Base-by-base conservation (phyloP, 768 basidiomycete species). In the Suillus subluteus region DNA sequence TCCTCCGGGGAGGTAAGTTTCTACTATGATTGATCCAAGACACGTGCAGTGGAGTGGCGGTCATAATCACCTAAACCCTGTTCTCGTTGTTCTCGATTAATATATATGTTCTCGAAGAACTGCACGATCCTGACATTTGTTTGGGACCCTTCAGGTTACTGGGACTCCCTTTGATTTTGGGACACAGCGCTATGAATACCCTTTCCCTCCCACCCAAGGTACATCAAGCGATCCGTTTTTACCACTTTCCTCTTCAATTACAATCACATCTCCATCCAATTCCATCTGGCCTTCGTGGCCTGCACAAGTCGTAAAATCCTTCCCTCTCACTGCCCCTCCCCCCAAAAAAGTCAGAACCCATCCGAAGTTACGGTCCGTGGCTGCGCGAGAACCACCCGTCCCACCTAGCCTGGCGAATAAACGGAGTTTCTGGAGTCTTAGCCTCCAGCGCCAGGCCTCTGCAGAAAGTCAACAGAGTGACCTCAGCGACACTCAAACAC, bases 161-260 rank as follows among this genome's bases (percentile, higher is more conserved):
- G 70, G 76, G 58, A 77, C 76, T 0, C 76, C 76, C 11, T 77
- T 77, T 63, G 76, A 78, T 72, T 71, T 76, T 52, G 77, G 76
- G 48, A 68, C 76, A 26, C 76, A 67, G 23, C 76, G 74, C 35
- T 77, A 76, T 69, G 76, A 77, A 62, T 77, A 77, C 55, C 76
- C 76, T 0, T 77, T 77, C 58, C 76, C 76, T 64, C 62, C 70
- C 15, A 65, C 74, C 54, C 77, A 77, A 71, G 70, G 68, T 65
- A 71, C 77, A 0, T 73, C 76, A 11, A 73, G 71, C 6, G 76
- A 77, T 66, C 64, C 69, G 0, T 76, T 74, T 58, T 38, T 66
- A 0, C 73, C 75, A 3, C 67, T 73, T 26, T 70, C 76, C 15
- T 71, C 75, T 32, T 58, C 71, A 59, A 62, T 71, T 58, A 43